Percentiles rank a stretch among this genome's conserved stretches.
Conservation (phyloP, 2,329 filamentous ascomycete species). For the Talaromyces verruculosus region DNA sequence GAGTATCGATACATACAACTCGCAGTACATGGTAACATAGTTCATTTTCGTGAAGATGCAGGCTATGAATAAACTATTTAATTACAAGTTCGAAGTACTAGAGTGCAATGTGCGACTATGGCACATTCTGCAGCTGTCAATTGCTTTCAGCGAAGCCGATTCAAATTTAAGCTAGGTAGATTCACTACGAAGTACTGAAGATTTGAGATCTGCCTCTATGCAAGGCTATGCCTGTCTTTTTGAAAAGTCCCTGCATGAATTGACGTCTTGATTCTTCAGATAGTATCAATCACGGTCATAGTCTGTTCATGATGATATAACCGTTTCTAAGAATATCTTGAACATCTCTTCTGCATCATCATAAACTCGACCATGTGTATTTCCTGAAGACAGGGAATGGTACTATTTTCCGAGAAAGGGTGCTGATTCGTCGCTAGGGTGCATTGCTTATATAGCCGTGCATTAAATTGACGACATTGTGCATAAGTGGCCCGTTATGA, state of each 20-base stretch:
- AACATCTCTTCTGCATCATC: background rate
- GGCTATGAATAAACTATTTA: background rate
- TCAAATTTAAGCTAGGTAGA: background rate
- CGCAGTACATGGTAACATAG: background rate
- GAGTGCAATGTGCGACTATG: background rate
- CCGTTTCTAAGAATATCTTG: background rate
- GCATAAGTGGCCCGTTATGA: background rate
- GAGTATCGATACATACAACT: background rate
- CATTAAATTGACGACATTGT: background rate
- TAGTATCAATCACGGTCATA: background rate
- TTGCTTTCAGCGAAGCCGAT: background rate
- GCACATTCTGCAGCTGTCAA: background rate
- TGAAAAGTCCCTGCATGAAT: conserved; percentile 1
- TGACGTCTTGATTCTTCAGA: background rate
- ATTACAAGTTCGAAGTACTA: background rate
- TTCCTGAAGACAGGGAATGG: background rate
- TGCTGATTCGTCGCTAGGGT: background rate
- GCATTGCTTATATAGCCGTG: background rate
- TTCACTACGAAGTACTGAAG: background rate
- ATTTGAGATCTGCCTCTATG: background rate
- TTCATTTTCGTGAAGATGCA: background rate
- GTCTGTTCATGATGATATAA: background rate
- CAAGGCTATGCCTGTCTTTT: background rate
- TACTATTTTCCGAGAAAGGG: background rate
- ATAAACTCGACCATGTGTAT: background rate